Evolutionary conservation across 345 rosid species (phyloP).

Genomic region (Aurinia saxatilis): DNA sequence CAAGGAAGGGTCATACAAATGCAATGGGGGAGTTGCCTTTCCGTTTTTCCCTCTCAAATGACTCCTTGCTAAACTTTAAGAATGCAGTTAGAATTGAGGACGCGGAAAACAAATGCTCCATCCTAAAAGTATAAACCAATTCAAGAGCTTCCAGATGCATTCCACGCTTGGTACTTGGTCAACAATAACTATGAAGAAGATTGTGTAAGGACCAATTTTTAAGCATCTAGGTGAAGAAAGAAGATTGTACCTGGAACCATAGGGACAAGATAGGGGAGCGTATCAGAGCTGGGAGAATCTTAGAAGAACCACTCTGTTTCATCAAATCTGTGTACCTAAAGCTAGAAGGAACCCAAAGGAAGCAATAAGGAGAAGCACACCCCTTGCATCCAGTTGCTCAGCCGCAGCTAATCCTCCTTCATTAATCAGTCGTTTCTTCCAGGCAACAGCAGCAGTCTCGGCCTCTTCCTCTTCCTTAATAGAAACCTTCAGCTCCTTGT

Average conservation of each 20-base stretch:
- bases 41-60: slow-evolving; percentile 35
- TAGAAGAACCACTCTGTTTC: slow-evolving; percentile 30
- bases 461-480: slow-evolving; percentile 45
- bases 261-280: slow-evolving; percentile 38
- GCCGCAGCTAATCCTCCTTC: slow-evolving; percentile 61
- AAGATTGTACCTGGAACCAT: slow-evolving; percentile 34
- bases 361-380: slow-evolving; percentile 58
- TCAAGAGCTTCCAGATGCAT: slow-evolving; percentile 59
- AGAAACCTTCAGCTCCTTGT: background rate
- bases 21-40: slow-evolving; percentile 29
- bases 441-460: slow-evolving; percentile 40
- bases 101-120: slow-evolving; percentile 56
- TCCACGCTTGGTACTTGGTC: slow-evolving; percentile 44
- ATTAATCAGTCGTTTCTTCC: slow-evolving; percentile 55
- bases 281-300: slow-evolving; percentile 37
- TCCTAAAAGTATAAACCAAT: slow-evolving; percentile 41
- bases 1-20: slow-evolving; percentile 30
- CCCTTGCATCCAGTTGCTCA: slow-evolving; percentile 50
- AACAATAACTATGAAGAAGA: slow-evolving; percentile 41
- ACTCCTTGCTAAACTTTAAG: slow-evolving; percentile 44
- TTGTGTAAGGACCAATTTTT: background rate
- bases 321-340: slow-evolving; percentile 49
- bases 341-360: slow-evolving; percentile 56
- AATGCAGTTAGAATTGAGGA: slow-evolving; percentile 39
- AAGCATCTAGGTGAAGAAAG: too few relatives aligned